A percentile compares a stretch with the other conserved stretches of the same genome.
Evolutionary conservation across 1,284 basidiomycete genomes (phyloP).

Genomic region (Thelephora terrestris): DNA sequence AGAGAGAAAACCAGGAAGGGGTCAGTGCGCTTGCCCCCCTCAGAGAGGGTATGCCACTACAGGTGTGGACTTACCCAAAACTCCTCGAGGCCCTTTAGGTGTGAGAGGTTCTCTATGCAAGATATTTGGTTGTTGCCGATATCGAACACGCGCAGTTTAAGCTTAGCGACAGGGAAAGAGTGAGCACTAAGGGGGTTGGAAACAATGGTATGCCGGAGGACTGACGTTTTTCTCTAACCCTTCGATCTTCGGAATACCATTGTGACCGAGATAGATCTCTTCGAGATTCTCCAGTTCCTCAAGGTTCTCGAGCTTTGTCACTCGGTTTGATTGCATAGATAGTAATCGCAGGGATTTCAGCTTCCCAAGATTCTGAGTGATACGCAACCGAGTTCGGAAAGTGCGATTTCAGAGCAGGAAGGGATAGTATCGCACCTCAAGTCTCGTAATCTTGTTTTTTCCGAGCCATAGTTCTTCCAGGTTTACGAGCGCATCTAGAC

Average conservation of each 20-base stretch:
- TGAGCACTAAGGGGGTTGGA: not conserved
- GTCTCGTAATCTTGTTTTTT: conserved; percentile 90
- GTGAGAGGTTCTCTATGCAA: conserved; percentile 71
- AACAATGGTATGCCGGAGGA: conserved; percentile 6
- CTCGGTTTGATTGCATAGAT: conserved; percentile 89
- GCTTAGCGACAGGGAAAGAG: conserved; percentile 28
- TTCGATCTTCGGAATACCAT: conserved; percentile 80
- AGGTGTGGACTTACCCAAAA: conserved; percentile 69
- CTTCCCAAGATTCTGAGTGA: conserved; percentile 41
- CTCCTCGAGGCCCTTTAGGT: conserved; percentile 74
- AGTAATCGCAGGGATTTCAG: conserved; percentile 72
- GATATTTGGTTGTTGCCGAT: conserved; percentile 80
- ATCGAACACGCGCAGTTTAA: conserved; percentile 79
- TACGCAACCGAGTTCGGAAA: conserved; percentile 6
- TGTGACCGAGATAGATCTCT: conserved; percentile 92
- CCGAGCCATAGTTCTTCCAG: conserved; percentile 94
- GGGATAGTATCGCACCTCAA: conserved; percentile 50
- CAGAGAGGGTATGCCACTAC: not conserved
- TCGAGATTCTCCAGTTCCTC: conserved; percentile 68
- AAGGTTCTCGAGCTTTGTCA: conserved; percentile 80
- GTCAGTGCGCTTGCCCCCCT: not conserved
- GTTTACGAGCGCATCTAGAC: conserved; percentile 71
- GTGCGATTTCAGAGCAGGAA: conserved; percentile 2
- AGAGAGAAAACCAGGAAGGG: not conserved
- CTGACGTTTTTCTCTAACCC: conserved; percentile 79